phyloP scores from a whole-genome alignment of 176 grass and related monocot species.

The Avena sativa region DNA sequence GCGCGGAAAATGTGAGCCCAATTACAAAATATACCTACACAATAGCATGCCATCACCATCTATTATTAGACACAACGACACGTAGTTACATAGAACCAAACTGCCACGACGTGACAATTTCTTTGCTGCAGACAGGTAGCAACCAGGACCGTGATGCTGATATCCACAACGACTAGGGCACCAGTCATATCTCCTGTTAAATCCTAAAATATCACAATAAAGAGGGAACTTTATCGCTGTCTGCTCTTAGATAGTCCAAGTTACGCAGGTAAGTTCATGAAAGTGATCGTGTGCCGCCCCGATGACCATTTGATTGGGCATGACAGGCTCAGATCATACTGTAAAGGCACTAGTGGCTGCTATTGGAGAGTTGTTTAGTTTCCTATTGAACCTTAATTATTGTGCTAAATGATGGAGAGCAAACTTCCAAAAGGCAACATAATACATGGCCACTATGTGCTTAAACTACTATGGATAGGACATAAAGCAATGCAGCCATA shows the following conservation, averaged over 20 bases:
- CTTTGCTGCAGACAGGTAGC: slow-evolving; percentile 11
- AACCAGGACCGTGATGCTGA: slow-evolving; percentile 39
- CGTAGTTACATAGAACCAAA: neutral
- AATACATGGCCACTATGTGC: slow-evolving; percentile 40
- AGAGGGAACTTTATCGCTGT: slow-evolving; percentile 5
- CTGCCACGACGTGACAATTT: neutral
- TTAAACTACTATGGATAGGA: slow-evolving; percentile 42
- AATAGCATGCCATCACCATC: neutral
- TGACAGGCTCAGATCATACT: slow-evolving; percentile 25
- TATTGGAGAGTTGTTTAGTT: neutral
- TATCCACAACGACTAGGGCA: slow-evolving; percentile 12
- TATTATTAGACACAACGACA: neutral
- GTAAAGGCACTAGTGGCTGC: slow-evolving; percentile 14
- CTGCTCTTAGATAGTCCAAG: slow-evolving; percentile 26
- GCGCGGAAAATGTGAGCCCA: slow-evolving; percentile 26
- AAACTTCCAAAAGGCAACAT: slow-evolving; percentile 48
- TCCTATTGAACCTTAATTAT: slow-evolving; percentile 6
- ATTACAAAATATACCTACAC: slow-evolving; percentile 15
- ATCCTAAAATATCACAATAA: slow-evolving; percentile 9
- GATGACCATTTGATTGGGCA: neutral
- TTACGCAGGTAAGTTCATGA: slow-evolving; percentile 5
- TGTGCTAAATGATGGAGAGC: slow-evolving; percentile 34
- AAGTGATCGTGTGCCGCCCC: neutral
- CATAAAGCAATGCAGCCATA: slow-evolving; percentile 46
- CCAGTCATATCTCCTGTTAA: slow-evolving; percentile 27